These are phyloP conservation scores for Penicillium canariense DNA, from an alignment of 495 filamentous ascomycete genomes.

Conservation along the genomic window DNA sequence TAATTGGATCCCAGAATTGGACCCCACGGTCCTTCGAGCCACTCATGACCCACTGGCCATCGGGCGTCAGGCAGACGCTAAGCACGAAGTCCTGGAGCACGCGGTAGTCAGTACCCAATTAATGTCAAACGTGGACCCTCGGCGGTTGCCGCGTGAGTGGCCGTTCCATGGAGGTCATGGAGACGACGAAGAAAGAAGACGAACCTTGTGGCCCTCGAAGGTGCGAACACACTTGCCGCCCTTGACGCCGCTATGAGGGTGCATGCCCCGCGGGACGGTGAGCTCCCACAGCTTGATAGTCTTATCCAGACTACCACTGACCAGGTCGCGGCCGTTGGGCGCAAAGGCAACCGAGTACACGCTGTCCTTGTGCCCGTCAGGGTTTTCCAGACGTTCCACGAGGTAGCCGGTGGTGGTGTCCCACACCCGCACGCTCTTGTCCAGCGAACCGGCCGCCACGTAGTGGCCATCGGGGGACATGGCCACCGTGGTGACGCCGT, in stretches of 20 bases:
- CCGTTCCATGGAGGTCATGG: neutral
- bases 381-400: constrained; percentile 78
- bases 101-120: neutral
- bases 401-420: constrained; percentile 77
- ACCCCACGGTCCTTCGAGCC: constrained; percentile 89
- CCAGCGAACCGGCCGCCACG: constrained; percentile 82
- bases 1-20: constrained; percentile 90
- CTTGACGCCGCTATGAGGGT: constrained; percentile 61
- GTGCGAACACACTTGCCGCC: constrained; percentile 82
- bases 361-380: constrained; percentile 85
- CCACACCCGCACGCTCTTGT: constrained; percentile 91
- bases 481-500: constrained; percentile 87
- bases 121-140: neutral
- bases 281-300: constrained; percentile 97
- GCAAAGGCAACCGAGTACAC: constrained; percentile 93
- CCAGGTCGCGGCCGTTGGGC: constrained; percentile 80
- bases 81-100: constrained; percentile 77
- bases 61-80: constrained; percentile 82
- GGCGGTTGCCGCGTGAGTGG: neutral
- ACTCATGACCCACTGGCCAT: constrained; percentile 86
- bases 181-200: constrained; percentile 25
- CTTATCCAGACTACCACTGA: constrained; percentile 88
- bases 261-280: constrained; percentile 60
- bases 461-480: constrained; percentile 86
- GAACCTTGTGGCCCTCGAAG: constrained; percentile 86